Evolutionary conservation across 2,329 filamentous ascomycete genomes (phyloP), one percentile per base, ranked within the genome.

Genomic region (Botrytis cinerea): DNA sequence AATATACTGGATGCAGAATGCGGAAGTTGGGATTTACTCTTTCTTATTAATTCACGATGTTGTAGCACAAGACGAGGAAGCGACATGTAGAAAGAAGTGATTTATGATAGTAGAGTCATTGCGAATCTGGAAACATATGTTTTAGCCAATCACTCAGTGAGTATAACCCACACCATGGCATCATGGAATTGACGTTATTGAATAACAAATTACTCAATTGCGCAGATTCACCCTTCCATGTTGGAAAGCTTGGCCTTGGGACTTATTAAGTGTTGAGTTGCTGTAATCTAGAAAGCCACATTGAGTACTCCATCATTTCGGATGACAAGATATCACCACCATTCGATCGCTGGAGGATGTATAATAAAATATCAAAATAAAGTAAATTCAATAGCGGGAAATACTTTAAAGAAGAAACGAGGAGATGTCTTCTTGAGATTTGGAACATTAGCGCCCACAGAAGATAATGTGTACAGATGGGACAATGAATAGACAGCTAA

Each of bases 101-200:
- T n/a, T 54, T n/a, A 3, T 54, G 25, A 54, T n/a, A 54, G 5
- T n/a, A n/a, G 16, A 54, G 4, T 5, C 12, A 54, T n/a, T 54
- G 48, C 25, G 25, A n/a, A 54, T 54, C 25, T 54, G 25, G 48
- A n/a, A n/a, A 54, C 1, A n/a, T 16, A 54, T 16, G 4, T 7
- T n/a, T n/a, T n/a, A 16, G 12, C 6, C 10, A n/a, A 7, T 54
- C 25, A 2, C 25, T 3, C 14, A 16, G 12, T 3, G 7, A 1
- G 48, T 16, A 5, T n/a, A 14, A 14, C 0, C 14, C 0, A 25
- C 6, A 25, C 3, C 22, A n/a, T 51, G 0, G 2, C n/a, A n/a
- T 4, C 3, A 51, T 51, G 12, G 25, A 51, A n/a, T 51, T 51
- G 48, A 51, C 25, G 0, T 14, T 51, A 51, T 51, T 51, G 48